Evolutionary conservation across 2,329 filamentous ascomycete genomes (phyloP), one percentile per base, ranked within the genome.

Genomic region (Hypoxylon sp.): DNA sequence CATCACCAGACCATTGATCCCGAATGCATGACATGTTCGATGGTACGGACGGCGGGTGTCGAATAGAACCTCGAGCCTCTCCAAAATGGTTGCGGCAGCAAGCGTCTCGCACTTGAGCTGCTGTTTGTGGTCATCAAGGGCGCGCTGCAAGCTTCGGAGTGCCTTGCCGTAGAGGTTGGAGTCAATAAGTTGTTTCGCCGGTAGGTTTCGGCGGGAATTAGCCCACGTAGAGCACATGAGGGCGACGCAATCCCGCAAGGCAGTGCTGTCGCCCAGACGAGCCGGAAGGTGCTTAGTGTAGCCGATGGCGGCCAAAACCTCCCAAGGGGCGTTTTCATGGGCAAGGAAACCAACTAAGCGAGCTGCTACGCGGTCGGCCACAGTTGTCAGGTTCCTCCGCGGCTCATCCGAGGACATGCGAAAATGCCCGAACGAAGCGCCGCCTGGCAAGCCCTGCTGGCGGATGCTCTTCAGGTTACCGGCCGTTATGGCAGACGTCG

Each of bases 141-240:
- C 55, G 20, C 61, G 65, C 20, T 64, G 57, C 7, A 68, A 50
- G 45, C 53, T 68, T 22, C 61, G 54, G 5, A 68, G 26, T 6
- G 65, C 61, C 46, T 65, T 68, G 14, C 56, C 63, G 12, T 68
- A 61, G 14, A 68, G 52, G n/a, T n/a, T 58, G 7, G 58, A 9
- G 42, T 66, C 66, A 7, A 68, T 3, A 9, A 66, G 32, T n/a
- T 61, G 42, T 14, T 51, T 22, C 12, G 49, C 30, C 7, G 33
- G 36, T 3, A 64, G 5, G 36, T 57, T 53, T n/a, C 66, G 63
- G 4, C 60, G 52, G 14, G 46, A 59, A 26, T 68, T 68, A 11
- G 48, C 18, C 65, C 65, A 68, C 12, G 62, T 26, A 11, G 62
- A 60, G 14, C 40, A 57, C 58, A 68, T 46, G 20, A 68, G 44